These are phyloP conservation scores for Euclidium syriacum DNA, from an alignment of 345 rosid species.

Conservation along the genomic window DNA sequence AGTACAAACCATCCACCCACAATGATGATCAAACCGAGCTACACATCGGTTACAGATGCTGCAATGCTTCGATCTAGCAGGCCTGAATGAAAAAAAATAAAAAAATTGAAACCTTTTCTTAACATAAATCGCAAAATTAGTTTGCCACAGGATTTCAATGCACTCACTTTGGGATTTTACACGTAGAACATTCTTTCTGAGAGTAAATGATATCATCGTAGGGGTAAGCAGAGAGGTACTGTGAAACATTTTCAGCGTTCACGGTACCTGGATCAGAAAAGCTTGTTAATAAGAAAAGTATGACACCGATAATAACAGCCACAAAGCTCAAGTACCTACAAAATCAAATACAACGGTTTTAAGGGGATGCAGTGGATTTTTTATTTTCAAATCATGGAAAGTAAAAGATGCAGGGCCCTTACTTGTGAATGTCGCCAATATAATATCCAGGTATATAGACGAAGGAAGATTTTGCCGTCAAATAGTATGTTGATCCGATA, in stretches of 20 bases:
- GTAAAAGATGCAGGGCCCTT: slow-evolving; percentile 4
- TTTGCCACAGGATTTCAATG: background rate
- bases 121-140: background rate
- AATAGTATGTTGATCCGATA: slow-evolving; percentile 61
- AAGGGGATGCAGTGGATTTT: background rate
- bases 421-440: slow-evolving; percentile 77
- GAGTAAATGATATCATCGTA: slow-evolving; percentile 67
- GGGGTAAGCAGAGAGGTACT: slow-evolving; percentile 69
- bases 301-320: slow-evolving; percentile 66
- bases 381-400: background rate
- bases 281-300: slow-evolving; percentile 74
- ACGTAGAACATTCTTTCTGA: slow-evolving; percentile 78
- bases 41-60: slow-evolving; percentile 89
- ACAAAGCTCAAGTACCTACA: slow-evolving; percentile 68
- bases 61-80: slow-evolving; percentile 97
- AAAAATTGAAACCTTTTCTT: no score
- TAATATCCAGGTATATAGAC: slow-evolving; percentile 85
- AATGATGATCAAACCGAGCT: slow-evolving; percentile 96
- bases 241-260: slow-evolving; percentile 56
- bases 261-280: slow-evolving; percentile 91
- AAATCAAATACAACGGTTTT: slow-evolving; percentile 3
- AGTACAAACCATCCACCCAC: slow-evolving; percentile 90
- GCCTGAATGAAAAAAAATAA: slow-evolving; percentile 41
- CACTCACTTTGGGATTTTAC: slow-evolving; percentile 80
- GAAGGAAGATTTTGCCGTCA: slow-evolving; percentile 53